Conservation (phyloP, 2,329 filamentous ascomycete genomes). For the Pseudocercospora eumusae region DNA sequence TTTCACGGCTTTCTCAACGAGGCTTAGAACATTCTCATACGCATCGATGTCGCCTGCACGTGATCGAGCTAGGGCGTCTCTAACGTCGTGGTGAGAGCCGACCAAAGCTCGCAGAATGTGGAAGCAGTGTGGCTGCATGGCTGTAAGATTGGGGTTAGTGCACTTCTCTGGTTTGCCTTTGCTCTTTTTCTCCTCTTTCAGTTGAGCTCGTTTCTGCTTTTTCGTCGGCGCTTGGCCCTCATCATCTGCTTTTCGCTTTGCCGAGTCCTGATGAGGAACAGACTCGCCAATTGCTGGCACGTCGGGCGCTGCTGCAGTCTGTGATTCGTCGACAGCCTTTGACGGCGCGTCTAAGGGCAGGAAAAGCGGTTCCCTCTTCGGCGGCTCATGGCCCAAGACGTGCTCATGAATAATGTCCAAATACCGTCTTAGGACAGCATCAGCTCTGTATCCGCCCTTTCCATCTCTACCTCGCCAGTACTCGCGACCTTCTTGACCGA, state of each 20-base stretch:
- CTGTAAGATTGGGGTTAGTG: conserved; percentile 66
- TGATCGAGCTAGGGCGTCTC: conserved; percentile 75
- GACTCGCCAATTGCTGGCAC: not conserved
- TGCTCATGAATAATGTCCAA: conserved; percentile 85
- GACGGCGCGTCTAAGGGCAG: conserved; percentile 58
- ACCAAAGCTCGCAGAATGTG: conserved; percentile 84
- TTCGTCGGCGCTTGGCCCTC: conserved; percentile 54
- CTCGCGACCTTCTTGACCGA: conserved; percentile 69
- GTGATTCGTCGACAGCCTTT: too few relatives aligned
- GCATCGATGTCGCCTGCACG: conserved; percentile 70
- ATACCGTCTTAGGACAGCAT: conserved; percentile 84
- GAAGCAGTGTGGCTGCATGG: conserved; percentile 91
- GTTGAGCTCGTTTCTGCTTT: conserved; percentile 51
- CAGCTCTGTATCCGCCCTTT: conserved; percentile 81
- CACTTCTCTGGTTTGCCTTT: conserved; percentile 50
- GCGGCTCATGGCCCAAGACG: conserved; percentile 66
- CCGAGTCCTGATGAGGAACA: not conserved
- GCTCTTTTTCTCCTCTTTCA: conserved; percentile 39
- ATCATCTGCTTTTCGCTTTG: conserved; percentile 37
- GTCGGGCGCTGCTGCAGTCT: not conserved
- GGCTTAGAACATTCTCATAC: conserved; percentile 72
- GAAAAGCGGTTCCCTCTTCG: conserved; percentile 71
- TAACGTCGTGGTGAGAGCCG: conserved; percentile 74
- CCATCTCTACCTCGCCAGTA: conserved; percentile 84
- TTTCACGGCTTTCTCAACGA: conserved; percentile 75